Conservation (phyloP, 768 basidiomycete genomes). For the Leccinum ochraceum region DNA sequence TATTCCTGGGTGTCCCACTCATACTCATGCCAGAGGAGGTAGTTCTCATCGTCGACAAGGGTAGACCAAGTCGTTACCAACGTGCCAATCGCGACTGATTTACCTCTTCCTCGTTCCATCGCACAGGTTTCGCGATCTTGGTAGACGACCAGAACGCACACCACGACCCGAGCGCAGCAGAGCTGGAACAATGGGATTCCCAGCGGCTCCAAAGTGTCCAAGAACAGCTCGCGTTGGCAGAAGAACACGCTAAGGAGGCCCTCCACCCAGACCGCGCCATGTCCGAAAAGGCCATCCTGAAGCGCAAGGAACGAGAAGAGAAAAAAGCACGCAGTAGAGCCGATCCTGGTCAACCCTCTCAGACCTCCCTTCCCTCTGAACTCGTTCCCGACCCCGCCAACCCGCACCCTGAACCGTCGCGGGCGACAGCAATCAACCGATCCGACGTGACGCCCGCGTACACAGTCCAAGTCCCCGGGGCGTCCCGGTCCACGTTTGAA, state of each 20-base stretch:
- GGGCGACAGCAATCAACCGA: not conserved
- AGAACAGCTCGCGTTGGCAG: slow-evolving; percentile 50
- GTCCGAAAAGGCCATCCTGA: slow-evolving; percentile 64
- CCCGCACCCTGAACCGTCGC: slow-evolving; percentile 4
- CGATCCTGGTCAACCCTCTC: slow-evolving; percentile 8
- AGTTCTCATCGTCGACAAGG: slow-evolving; percentile 79
- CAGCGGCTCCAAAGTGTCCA: slow-evolving; percentile 47
- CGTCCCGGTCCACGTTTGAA: slow-evolving; percentile 52
- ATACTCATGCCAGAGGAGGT: slow-evolving; percentile 91
- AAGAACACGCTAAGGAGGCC: slow-evolving; percentile 51
- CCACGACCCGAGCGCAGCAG: slow-evolving; percentile 44
- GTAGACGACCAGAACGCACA: slow-evolving; percentile 70
- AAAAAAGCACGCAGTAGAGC: slow-evolving; percentile 27
- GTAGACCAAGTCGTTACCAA: slow-evolving; percentile 38
- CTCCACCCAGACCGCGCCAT: slow-evolving; percentile 41
- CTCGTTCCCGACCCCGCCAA: not conserved
- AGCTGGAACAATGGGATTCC: slow-evolving; percentile 55
- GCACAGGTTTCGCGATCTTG: slow-evolving; percentile 70
- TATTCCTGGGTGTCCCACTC: slow-evolving; percentile 91
- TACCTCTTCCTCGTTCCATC: not conserved
- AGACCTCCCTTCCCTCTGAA: not conserved
- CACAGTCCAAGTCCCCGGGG: slow-evolving; percentile 65
- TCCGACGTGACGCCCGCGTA: slow-evolving; percentile 29
- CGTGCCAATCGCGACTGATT: not conserved
- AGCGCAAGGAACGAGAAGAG: slow-evolving; percentile 71